phyloP scores from a whole-genome alignment of 805 yeast species.

The Suhomyces kilbournensis region DNA sequence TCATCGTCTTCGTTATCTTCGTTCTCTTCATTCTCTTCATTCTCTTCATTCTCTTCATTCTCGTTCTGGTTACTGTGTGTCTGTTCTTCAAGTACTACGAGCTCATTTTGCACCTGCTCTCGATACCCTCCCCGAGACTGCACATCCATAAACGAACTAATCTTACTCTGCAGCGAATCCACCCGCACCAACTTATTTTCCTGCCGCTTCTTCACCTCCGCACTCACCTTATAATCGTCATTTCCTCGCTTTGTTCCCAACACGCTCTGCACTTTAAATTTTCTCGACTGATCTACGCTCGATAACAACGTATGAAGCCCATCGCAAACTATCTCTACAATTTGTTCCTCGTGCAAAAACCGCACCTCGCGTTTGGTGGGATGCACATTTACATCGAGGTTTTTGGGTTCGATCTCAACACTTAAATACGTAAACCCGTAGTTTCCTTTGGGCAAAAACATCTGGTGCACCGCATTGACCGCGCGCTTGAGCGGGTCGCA shows the following conservation, averaged over 20 bases:
- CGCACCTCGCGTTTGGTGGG: constrained; percentile 94
- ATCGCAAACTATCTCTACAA: constrained; percentile 57
- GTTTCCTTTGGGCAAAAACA: constrained; percentile 71
- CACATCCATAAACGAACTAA: constrained; percentile 14
- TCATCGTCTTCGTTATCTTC: not conserved
- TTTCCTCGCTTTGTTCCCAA: constrained; percentile 14
- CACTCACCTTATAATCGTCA: constrained; percentile 4
- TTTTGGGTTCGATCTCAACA: constrained; percentile 60
- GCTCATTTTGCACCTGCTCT: not conserved
- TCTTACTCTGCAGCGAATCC: constrained; percentile 57
- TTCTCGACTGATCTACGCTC: constrained; percentile 62
- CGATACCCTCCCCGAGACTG: not conserved
- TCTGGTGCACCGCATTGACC: constrained; percentile 55
- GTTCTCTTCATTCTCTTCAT: not conserved
- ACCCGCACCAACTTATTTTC: constrained; percentile 72
- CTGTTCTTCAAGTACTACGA: not conserved
- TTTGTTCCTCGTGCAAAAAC: constrained; percentile 82
- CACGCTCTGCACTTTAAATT: constrained; percentile 63
- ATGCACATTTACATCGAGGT: constrained; percentile 90
- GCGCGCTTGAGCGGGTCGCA: constrained; percentile 81
- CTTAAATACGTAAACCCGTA: constrained; percentile 76
- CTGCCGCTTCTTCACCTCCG: constrained; percentile 39
- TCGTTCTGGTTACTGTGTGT: no score
- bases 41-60: no score
- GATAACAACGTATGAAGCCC: constrained; percentile 50